Evolutionary conservation across 2,329 filamentous ascomycete species (phyloP).

Genomic region (Botrytis squamosa): DNA sequence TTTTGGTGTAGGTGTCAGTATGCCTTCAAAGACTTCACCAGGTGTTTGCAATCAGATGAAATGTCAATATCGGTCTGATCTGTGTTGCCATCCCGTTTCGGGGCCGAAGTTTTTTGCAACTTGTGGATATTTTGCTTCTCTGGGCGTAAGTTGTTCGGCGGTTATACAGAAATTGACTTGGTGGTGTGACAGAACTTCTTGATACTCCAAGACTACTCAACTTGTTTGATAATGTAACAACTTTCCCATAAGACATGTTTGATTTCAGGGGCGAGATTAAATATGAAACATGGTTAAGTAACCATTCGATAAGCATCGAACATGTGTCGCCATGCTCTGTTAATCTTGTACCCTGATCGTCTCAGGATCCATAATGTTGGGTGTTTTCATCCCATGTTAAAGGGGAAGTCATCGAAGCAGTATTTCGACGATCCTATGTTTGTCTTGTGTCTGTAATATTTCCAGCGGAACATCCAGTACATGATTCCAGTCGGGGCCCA

Average conservation of each 20-base stretch:
- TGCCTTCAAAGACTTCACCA: background rate
- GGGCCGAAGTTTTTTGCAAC: background rate
- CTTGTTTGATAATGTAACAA: background rate
- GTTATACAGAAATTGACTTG: background rate
- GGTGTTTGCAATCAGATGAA: background rate
- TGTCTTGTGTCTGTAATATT: conserved; percentile 18
- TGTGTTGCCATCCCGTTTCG: background rate
- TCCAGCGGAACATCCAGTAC: conserved; percentile 25
- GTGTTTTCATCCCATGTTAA: background rate
- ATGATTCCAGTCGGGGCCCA: conserved; percentile 23
- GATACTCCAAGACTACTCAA: background rate
- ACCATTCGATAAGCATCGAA: background rate
- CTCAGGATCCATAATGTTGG: background rate
- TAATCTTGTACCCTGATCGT: background rate
- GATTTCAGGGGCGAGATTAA: background rate
- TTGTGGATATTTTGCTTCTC: background rate
- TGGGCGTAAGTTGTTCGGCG: background rate
- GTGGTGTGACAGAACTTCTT: background rate
- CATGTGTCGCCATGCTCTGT: background rate
- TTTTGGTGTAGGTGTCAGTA: background rate
- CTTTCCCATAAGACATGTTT: background rate
- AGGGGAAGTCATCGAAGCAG: conserved; percentile 18
- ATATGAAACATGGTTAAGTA: background rate
- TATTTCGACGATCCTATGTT: conserved; percentile 32
- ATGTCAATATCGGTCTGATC: background rate